phyloP scores from a whole-genome alignment of 2,329 filamentous ascomycete genomes.

The Colletotrichum sp. region DNA sequence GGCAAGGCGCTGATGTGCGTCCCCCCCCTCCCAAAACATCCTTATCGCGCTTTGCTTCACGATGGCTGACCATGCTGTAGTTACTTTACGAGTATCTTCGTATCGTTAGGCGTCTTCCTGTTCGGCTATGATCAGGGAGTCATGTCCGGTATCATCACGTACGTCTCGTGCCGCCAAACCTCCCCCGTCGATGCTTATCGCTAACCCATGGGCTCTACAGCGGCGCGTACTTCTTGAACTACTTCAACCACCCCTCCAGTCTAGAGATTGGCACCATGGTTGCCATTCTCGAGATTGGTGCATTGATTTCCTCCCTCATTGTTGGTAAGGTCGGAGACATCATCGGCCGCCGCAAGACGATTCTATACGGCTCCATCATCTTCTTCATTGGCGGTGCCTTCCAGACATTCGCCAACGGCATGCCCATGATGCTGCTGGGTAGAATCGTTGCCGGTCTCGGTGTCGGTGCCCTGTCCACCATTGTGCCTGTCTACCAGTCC shows the following conservation, averaged over 20 bases:
- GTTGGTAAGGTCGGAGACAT: conserved; percentile 92
- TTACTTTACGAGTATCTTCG: conserved; percentile 93
- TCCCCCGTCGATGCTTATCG: background rate
- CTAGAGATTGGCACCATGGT: conserved; percentile 97
- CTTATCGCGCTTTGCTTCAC: background rate
- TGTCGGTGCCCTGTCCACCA: conserved; percentile 88
- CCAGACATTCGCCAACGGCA: conserved; percentile 80
- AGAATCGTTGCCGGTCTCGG: conserved; percentile 85
- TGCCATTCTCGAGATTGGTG: conserved; percentile 92
- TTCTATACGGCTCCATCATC: conserved; percentile 90
- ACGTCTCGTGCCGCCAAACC: conserved; percentile 34
- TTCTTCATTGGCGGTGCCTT: conserved; percentile 86
- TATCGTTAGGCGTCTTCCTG: conserved; percentile 84
- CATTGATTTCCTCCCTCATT: conserved; percentile 84
- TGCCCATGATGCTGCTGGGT: conserved; percentile 88
- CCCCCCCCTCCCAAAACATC: background rate
- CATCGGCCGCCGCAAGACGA: conserved; percentile 87
- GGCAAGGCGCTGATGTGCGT: conserved; percentile 90
- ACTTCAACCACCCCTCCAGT: conserved; percentile 87
- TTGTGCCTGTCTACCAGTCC: conserved; percentile 92
- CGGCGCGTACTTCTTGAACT: conserved; percentile 85
- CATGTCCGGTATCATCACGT: conserved; percentile 79
- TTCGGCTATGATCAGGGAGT: conserved; percentile 92
- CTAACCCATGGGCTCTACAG: conserved; percentile 48
- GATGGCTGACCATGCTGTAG: conserved; percentile 48